phyloP scores from a whole-genome alignment of 306 rosid species.

The Cicer yamashitae region DNA sequence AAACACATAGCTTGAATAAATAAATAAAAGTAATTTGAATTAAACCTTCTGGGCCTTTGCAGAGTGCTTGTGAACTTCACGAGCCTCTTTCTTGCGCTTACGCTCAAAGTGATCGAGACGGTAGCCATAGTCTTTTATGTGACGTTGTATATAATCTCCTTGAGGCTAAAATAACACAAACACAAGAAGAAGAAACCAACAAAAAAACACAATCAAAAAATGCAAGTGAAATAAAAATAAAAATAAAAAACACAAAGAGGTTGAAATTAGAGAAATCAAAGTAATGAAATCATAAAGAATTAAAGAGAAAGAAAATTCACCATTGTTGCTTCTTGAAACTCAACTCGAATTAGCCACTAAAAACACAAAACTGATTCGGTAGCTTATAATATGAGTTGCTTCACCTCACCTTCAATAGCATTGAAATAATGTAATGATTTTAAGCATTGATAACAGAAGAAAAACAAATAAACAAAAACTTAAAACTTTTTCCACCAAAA shows the following conservation, averaged over 20 bases:
- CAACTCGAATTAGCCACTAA: background rate
- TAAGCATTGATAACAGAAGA: background rate
- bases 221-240: background rate
- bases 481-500: background rate
- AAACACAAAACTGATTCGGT: background rate
- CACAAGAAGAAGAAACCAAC: background rate
- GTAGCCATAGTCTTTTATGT: constrained; percentile 83
- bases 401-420: background rate
- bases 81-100: constrained; percentile 91
- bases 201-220: background rate
- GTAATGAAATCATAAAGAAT: background rate
- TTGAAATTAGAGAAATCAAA: background rate
- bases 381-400: background rate
- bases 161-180: constrained; percentile 63
- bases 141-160: constrained; percentile 94
- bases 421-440: background rate
- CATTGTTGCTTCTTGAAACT: constrained; percentile 10
- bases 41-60: constrained; percentile 78
- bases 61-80: constrained; percentile 79
- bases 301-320: background rate
- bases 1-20: background rate
- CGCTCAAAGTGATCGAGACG: constrained; percentile 88
- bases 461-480: background rate
- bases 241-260: background rate
- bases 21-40: background rate